These are phyloP conservation scores for Venturia oleaginea DNA, from an alignment of 2,329 filamentous ascomycete genomes.

Conservation along the genomic window DNA sequence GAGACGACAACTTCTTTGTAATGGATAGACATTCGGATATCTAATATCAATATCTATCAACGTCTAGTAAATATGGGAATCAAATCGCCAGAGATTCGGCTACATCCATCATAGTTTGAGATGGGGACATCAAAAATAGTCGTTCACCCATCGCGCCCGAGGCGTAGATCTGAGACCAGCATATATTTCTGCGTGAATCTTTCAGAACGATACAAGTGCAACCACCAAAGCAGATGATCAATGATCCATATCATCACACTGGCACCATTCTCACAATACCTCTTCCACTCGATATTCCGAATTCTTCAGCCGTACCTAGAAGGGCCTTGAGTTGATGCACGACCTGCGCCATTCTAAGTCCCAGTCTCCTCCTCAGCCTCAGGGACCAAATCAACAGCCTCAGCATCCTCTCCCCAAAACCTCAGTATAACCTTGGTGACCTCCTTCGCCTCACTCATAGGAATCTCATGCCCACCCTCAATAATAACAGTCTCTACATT, in stretches of 20 bases:
- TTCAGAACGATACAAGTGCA: too few relatives aligned
- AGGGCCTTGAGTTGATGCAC: neutral
- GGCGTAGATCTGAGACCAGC: neutral
- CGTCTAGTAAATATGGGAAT: too few relatives aligned
- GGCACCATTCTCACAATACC: too few relatives aligned
- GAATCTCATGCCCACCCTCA: slow-evolving; percentile 61
- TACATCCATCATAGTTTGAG: neutral
- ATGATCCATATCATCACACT: too few relatives aligned
- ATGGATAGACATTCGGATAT: too few relatives aligned
- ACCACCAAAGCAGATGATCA: too few relatives aligned
- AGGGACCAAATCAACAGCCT: neutral
- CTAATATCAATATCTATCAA: too few relatives aligned
- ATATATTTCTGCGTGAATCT: too few relatives aligned
- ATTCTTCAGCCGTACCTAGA: neutral
- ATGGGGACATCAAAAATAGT: too few relatives aligned
- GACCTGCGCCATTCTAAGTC: neutral
- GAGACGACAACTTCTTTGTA: neutral
- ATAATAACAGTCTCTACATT: slow-evolving; percentile 50
- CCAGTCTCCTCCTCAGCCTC: slow-evolving; percentile 3
- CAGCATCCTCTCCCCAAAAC: slow-evolving; percentile 26
- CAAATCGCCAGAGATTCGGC: neutral
- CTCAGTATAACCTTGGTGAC: slow-evolving; percentile 46
- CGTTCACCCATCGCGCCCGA: too few relatives aligned
- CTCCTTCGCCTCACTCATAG: slow-evolving; percentile 50
- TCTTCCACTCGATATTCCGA: too few relatives aligned